Evolutionary conservation across 2,329 filamentous ascomycete genomes (phyloP).

Genomic region (Rachicladosporium sp.): DNA sequence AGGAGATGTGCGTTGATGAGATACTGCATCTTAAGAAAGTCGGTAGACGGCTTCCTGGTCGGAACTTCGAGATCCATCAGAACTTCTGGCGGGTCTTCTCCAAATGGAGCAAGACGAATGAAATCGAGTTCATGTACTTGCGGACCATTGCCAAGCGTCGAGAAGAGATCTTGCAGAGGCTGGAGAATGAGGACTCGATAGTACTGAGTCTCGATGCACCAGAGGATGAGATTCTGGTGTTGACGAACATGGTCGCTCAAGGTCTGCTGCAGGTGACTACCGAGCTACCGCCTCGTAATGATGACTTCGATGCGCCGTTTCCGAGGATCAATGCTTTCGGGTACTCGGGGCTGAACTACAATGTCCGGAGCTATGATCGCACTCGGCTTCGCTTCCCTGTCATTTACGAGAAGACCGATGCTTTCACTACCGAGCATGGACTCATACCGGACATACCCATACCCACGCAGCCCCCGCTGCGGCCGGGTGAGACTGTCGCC

Average conservation of each 20-base stretch:
- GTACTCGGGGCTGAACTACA: slow-evolving; percentile 59
- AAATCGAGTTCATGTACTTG: slow-evolving; percentile 15
- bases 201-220: slow-evolving; percentile 44
- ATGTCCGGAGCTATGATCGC: slow-evolving; percentile 56
- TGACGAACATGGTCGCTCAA: slow-evolving; percentile 52
- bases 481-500: slow-evolving; percentile 9
- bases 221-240: slow-evolving; percentile 54
- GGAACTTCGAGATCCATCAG: slow-evolving; percentile 52
- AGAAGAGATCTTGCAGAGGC: slow-evolving; percentile 20
- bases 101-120: slow-evolving; percentile 35
- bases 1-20: slow-evolving; percentile 39
- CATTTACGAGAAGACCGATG: slow-evolving; percentile 44
- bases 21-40: slow-evolving; percentile 51
- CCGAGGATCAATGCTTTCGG: slow-evolving; percentile 47
- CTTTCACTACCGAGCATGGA: slow-evolving; percentile 45
- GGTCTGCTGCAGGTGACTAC: slow-evolving; percentile 44
- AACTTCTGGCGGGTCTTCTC: slow-evolving; percentile 45
- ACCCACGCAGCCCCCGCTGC: slow-evolving; percentile 5
- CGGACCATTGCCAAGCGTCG: slow-evolving; percentile 16
- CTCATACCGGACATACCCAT: slow-evolving; percentile 32
- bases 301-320: slow-evolving; percentile 27
- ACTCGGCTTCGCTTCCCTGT: slow-evolving; percentile 53
- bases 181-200: slow-evolving; percentile 24
- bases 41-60: slow-evolving; percentile 44
- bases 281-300: slow-evolving; percentile 47